phyloP scores from a whole-genome alignment of 23 red algal genomes.

The Gracilaria vermiculophylla region DNA sequence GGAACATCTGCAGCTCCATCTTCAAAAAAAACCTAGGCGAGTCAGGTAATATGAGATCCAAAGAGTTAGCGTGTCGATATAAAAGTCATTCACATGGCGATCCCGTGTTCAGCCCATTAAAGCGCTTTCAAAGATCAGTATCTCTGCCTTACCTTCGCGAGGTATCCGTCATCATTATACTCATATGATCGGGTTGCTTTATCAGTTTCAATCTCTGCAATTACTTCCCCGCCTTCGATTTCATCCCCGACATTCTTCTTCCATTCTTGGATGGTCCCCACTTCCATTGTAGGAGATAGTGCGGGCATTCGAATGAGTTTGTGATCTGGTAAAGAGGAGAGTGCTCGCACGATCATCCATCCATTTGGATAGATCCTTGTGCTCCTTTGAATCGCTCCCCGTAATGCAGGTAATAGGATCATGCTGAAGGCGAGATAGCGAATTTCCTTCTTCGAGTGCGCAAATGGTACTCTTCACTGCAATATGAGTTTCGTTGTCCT shows the following conservation, averaged over 20 bases:
- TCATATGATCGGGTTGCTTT: slow-evolving; percentile 94
- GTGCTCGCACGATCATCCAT: slow-evolving; percentile 39
- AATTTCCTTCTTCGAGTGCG: neutral
- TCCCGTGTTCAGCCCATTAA: too few species aligned
- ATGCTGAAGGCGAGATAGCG: neutral
- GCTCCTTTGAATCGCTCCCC: slow-evolving; percentile 28
- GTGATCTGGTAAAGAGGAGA: slow-evolving; percentile 63
- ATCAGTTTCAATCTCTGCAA: slow-evolving; percentile 98
- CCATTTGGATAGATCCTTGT: neutral
- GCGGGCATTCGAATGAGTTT: slow-evolving; percentile 87
- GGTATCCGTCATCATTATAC: slow-evolving; percentile 88
- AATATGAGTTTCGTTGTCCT: too few species aligned
- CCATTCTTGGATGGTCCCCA: slow-evolving; percentile 86
- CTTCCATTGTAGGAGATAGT: slow-evolving; percentile 96
- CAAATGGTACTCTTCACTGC: neutral
- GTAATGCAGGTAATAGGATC: slow-evolving; percentile 30
- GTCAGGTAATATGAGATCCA: neutral
- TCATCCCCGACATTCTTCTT: slow-evolving; percentile 79
- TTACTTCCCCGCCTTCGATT: slow-evolving; percentile 80
- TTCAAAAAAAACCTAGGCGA: slow-evolving; percentile 64
- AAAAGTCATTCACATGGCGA: too few species aligned
- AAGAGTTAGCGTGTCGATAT: neutral
- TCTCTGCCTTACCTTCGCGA: slow-evolving; percentile 77
- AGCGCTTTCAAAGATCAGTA: neutral
- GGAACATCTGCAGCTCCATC: slow-evolving; percentile 83